Base-by-base conservation (phyloP, 345 rosid species). In the Arabis alpina region DNA sequence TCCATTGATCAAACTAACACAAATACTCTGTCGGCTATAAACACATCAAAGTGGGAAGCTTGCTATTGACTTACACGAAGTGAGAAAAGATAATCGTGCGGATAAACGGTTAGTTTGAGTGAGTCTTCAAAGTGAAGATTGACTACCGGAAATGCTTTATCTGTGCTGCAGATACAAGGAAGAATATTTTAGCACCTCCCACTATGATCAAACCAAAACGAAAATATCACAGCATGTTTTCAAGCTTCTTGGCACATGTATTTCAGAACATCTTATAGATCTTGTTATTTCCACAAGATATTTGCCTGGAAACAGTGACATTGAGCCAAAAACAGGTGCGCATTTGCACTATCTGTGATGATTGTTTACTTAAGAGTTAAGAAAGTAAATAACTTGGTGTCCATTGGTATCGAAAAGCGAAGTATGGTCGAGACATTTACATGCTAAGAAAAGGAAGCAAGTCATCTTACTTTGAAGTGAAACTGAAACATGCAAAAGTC, bases 81-180 rank as follows among this genome's bases (percentile, higher is more conserved):
- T 63, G 68, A 47, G 80, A 94, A 94, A 64, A 91, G 74, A 73
- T 94, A 94, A 13, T 91, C 97, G 6, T 79, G 89, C 2, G 99
- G 96, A 70, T 80, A 71, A 61, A 85, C 84, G 0, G 70, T 64
- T 70, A 94, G 66, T 66, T 73, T 61, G 64, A 94, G 95, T 10
- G 93, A 84, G 58, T 68, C 88, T 44, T 87, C 79, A 55, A 94
- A 94, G 50, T 79, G 77, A 65, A 91, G 82, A 69, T 78, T 85
- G 45, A 91, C 94, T 2, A 64, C 54, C 0, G 99, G 91, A 80
- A 94, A 94, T 25, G 77, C 86, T 75, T 81, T 81, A 64, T 88
- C 87, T 59, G 88, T 80, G 44, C 98, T 93, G 97, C 83, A 86
- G 71, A 58, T 67, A 68, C 27, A 73, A 43, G 70, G 9, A 55